Evolutionary conservation across 2,329 filamentous ascomycete genomes (phyloP).

Genomic region (Raffaelea ambrosiae): DNA sequence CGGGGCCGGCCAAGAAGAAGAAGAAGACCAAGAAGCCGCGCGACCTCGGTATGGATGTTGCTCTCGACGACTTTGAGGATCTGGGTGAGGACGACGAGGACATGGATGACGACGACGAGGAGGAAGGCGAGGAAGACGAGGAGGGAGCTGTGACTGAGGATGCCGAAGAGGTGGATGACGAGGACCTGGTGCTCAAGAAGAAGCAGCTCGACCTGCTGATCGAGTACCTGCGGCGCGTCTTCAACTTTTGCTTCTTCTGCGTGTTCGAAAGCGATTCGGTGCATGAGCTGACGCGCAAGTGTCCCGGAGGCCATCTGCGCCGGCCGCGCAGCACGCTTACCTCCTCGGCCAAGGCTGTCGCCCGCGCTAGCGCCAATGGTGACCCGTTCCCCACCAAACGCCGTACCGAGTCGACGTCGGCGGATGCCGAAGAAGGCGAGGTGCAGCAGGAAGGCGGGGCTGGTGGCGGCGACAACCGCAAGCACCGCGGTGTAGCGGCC

Average conservation of each 20-base stretch:
- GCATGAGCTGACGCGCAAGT: slow-evolving; percentile 91
- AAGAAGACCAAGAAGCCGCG: slow-evolving; percentile 43
- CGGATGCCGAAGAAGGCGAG: slow-evolving; percentile 53
- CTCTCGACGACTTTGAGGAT: slow-evolving; percentile 48
- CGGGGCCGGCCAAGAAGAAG: slow-evolving; percentile 21
- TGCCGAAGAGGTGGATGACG: slow-evolving; percentile 82
- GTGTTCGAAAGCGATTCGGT: slow-evolving; percentile 98
- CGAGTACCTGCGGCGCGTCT: slow-evolving; percentile 91
- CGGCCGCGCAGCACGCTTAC: slow-evolving; percentile 81
- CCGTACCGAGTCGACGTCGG: slow-evolving; percentile 33
- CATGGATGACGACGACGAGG: slow-evolving; percentile 57
- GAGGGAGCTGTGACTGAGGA: slow-evolving; percentile 72
- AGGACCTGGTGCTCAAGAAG: slow-evolving; percentile 84
- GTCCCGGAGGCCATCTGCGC: slow-evolving; percentile 91
- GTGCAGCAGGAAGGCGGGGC: slow-evolving; percentile 51
- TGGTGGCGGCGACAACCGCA: slow-evolving; percentile 21
- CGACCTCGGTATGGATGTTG: slow-evolving; percentile 51
- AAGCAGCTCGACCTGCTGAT: slow-evolving; percentile 94
- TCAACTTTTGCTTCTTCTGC: slow-evolving; percentile 99
- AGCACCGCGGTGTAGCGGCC: slow-evolving; percentile 57
- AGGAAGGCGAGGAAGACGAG: slow-evolving; percentile 63
- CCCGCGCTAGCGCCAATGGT: slow-evolving; percentile 72
- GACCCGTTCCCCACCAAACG: slow-evolving; percentile 80
- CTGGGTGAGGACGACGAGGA: slow-evolving; percentile 49
- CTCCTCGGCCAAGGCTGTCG: slow-evolving; percentile 73